phyloP scores from a whole-genome alignment of 257 asterid genomes.

The Eucommia ulmoides region DNA sequence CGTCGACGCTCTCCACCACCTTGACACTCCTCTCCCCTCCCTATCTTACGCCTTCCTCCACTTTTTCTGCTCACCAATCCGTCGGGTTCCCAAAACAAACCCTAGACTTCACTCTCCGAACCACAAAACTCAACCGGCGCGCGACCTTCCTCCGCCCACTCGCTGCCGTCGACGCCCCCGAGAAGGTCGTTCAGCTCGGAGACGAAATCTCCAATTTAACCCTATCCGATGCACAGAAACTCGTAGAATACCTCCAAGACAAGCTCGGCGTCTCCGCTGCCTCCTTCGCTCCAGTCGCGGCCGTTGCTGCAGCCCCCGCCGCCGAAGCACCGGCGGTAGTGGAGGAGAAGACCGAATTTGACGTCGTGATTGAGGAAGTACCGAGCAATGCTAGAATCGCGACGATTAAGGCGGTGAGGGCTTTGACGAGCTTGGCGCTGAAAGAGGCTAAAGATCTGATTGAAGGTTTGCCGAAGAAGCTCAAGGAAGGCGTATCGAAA shows the following conservation, averaged over 20 bases:
- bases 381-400: slow-evolving; percentile 70
- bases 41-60: slow-evolving; percentile 3
- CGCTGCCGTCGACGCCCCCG: slow-evolving; percentile 81
- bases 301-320: slow-evolving; percentile 11
- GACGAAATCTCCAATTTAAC: slow-evolving; percentile 73
- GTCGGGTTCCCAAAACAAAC: slow-evolving; percentile 24
- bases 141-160: slow-evolving; percentile 37
- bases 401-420: slow-evolving; percentile 78
- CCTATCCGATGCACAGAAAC: slow-evolving; percentile 85
- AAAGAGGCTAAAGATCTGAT: slow-evolving; percentile 88
- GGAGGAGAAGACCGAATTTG: slow-evolving; percentile 91
- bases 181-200: slow-evolving; percentile 65
- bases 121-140: slow-evolving; percentile 34
- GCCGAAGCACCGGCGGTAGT: slow-evolving; percentile 44
- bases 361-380: slow-evolving; percentile 70
- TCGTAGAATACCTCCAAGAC: slow-evolving; percentile 91
- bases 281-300: slow-evolving; percentile 63
- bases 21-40: slow-evolving; percentile 31
- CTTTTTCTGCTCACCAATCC: slow-evolving; percentile 12
- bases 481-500: slow-evolving; percentile 67
- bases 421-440: slow-evolving; percentile 60
- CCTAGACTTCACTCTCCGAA: slow-evolving; percentile 23
- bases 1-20: slow-evolving; percentile 46
- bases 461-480: slow-evolving; percentile 86
- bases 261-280: slow-evolving; percentile 94